Evolutionary conservation across 179 eudicot genomes (phyloP), one percentile per base, ranked within the genome.

Genomic region (Silene vulgaris): DNA sequence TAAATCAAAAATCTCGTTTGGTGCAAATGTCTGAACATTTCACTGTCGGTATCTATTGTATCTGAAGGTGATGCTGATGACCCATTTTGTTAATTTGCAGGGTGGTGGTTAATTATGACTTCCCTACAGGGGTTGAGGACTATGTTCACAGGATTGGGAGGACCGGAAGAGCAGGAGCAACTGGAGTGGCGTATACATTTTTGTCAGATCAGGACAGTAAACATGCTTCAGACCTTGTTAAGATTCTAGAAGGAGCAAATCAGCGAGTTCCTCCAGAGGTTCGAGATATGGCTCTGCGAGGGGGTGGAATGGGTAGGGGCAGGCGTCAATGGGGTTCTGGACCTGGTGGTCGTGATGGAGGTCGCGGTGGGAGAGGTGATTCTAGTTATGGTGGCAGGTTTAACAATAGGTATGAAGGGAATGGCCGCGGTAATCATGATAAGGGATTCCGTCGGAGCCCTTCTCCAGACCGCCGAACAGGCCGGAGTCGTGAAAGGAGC

Each of bases 121-220:
- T 95, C 78, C 99, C 99, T 19, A 88, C 97, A 2, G 99, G 97
- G 69, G 75, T 95, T 65, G 99, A 95, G 83, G 99, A 95, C 82
- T 95, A 95, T 84, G 97, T 95, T 70, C 99, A 95, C 93, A 85
- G 99, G 81, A 95, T 95, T 80, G 99, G 99, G 60, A 88, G 99
- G 83, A 96, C 99, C 19, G 99, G 99, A 56, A 90, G 99, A 85
- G 99, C 98, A 62, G 99, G 99, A 77, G 97, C 97, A 61, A 88
- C 93, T 35, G 99, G 99, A 17, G 73, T 80, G 67, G 97, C 99
- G 50, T 88, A 90, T 79, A 89, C 99, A 1, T 96, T 96, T 71
- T 87, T 96, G 28, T 64, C 84, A 56, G 97, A 90, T n/a, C 93
- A 91, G 79, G 97, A 96, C 77, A 80, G 89, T 30, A 96, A 84